Evolutionary conservation across 352 stramenopile species (phyloP), one percentile per base, ranked within the genome.

Genomic region (Saprolegnia parasitica): DNA sequence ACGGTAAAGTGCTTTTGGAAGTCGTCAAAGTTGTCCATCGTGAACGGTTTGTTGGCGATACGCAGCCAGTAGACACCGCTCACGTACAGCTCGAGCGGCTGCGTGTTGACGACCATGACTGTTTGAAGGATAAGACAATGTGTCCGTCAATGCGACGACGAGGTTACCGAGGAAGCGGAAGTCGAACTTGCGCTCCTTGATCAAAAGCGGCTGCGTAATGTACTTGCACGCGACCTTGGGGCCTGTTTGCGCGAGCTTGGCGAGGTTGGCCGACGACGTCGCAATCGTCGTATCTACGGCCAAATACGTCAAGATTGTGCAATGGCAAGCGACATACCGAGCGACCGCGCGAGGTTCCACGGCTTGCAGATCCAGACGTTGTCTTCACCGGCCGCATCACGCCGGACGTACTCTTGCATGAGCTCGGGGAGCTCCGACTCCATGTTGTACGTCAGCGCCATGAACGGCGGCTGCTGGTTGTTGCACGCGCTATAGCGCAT

Each of bases 361-460:
- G 78, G 78, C 71, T 86, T 86, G 72, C 77, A 81, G 70, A 86
- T 86, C 78, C 78, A 86, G 57, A 82, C 76, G 67, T 86, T 86
- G 54, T 64, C 54, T 11, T 47, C 21, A 15, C 49, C 40, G 21
- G 76, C 74, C 46, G 78, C 74, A 29, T 82, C 73, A n/a, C 72
- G 72, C n/a, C 52, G 68, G 40, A 83, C 82, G 61, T 80, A 83
- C 56, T 81, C 72, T 54, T 67, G 61, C 29, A 86, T 76, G 54
- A 86, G 74, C 68, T 86, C 77, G 18, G 78, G 78, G 56, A 86
- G 78, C 67, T 86, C 77, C 40, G 67, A 81, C 26, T 70, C 71
- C 78, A 86, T 86, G 71, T 86, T 86, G 63, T 81, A 86, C 37
- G 78, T 82, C 67, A 81, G 72, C 21, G 78, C 78, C 29, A 86